Evolutionary conservation across 2,329 filamentous ascomycete species (phyloP).

Genomic region (Curvularia verruculosa): DNA sequence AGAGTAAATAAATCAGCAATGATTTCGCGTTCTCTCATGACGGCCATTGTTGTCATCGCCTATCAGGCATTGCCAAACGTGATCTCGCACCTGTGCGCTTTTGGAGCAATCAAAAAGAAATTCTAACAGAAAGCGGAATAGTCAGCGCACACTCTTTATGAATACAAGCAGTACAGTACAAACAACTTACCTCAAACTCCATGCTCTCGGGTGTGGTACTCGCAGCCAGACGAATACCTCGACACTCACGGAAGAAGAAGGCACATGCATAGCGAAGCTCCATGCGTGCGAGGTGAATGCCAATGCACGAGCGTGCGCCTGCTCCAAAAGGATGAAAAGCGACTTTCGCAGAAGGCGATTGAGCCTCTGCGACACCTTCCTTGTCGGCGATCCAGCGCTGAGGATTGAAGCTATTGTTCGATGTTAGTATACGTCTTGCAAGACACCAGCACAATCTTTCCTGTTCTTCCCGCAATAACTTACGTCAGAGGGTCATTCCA

Average conservation of each 20-base stretch:
- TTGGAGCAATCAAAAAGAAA: conserved; percentile 54
- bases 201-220: conserved; percentile 49
- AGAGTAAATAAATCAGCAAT: neutral
- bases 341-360: conserved; percentile 49
- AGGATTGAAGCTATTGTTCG: conserved; percentile 39
- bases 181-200: conserved; percentile 42
- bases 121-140: conserved; percentile 23
- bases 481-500: conserved; percentile 35
- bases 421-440: neutral
- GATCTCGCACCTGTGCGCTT: conserved; percentile 52
- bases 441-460: neutral
- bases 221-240: conserved; percentile 32
- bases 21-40: neutral
- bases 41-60: neutral
- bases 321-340: conserved; percentile 73
- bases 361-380: conserved; percentile 32
- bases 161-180: neutral
- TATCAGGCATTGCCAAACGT: conserved; percentile 18
- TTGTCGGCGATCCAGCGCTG: conserved; percentile 39
- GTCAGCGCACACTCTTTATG: neutral
- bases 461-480: conserved; percentile 8
- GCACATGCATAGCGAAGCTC: conserved; percentile 61
- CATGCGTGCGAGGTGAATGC: conserved; percentile 69
- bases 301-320: conserved; percentile 71
- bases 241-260: conserved; percentile 59